phyloP scores from a whole-genome alignment of 169 alveolate species.

The Plasmodium blacklocki region DNA sequence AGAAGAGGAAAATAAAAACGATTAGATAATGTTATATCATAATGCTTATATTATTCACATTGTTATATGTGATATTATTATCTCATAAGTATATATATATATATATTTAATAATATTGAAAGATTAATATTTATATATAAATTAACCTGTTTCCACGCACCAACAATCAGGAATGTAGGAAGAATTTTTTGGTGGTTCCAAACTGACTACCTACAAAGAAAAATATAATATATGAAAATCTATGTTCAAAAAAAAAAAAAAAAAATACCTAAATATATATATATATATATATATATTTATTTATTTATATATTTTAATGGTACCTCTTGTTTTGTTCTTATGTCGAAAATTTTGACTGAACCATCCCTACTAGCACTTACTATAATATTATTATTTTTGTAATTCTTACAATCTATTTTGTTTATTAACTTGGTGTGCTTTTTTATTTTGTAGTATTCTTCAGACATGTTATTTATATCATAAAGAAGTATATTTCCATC shows the following conservation, averaged over 20 bases:
- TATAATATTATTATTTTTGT: slow-evolving; percentile 91
- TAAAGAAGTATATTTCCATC: slow-evolving; percentile 89
- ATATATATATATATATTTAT: background rate
- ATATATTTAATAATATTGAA: background rate
- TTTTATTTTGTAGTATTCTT: slow-evolving; percentile 82
- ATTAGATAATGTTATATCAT: background rate
- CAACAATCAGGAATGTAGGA: slow-evolving; percentile 92
- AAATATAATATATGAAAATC: slow-evolving; percentile 72
- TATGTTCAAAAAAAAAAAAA: slow-evolving; percentile 12
- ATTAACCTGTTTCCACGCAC: slow-evolving; percentile 92
- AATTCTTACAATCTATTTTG: slow-evolving; percentile 89
- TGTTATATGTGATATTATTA: background rate
- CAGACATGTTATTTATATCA: slow-evolving; percentile 89
- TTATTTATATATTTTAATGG: background rate
- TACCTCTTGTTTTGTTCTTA: slow-evolving; percentile 81
- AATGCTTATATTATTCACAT: background rate
- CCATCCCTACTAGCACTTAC: slow-evolving; percentile 90
- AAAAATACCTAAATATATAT: background rate
- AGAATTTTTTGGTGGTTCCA: slow-evolving; percentile 90
- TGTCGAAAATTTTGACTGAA: slow-evolving; percentile 93
- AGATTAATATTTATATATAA: background rate
- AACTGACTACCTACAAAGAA: slow-evolving; percentile 82
- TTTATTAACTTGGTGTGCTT: slow-evolving; percentile 90
- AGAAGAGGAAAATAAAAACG: background rate
- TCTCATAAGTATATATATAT: slow-evolving; percentile 4